Conservation (phyloP, 2,329 filamentous ascomycete species). For the Aureobasidium sp. region DNA sequence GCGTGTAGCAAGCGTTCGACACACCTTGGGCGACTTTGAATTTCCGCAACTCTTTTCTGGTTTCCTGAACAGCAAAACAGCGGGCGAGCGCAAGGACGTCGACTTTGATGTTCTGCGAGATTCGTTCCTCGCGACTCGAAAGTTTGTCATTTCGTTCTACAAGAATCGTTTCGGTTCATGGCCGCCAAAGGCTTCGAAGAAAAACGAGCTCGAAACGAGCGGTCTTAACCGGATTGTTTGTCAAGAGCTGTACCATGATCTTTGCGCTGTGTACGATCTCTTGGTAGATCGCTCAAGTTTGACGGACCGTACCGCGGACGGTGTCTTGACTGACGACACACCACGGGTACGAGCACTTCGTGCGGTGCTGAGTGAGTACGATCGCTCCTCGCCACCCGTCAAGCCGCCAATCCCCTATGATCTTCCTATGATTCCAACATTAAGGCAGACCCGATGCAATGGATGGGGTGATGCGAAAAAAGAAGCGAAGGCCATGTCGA, state of each 20-base stretch:
- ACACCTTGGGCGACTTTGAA: conserved; percentile 76
- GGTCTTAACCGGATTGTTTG: conserved; percentile 80
- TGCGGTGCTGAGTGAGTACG: conserved; percentile 76
- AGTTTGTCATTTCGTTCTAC: conserved; percentile 63
- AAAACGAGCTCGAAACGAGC: conserved; percentile 77
- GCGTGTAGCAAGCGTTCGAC: conserved; percentile 60
- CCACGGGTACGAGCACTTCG: conserved; percentile 62
- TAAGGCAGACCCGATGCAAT: conserved; percentile 57
- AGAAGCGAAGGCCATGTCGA: conserved; percentile 60
- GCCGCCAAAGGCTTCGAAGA: conserved; percentile 89
- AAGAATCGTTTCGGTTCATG: conserved; percentile 61
- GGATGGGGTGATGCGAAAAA: conserved; percentile 60
- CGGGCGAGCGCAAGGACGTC: conserved; percentile 64
- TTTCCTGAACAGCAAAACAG: conserved; percentile 72
- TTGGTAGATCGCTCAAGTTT: conserved; percentile 70
- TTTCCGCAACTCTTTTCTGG: conserved; percentile 86
- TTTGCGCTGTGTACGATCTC: conserved; percentile 80
- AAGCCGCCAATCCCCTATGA: conserved; percentile 89
- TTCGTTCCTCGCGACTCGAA: conserved; percentile 64
- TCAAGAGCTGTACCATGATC: conserved; percentile 72
- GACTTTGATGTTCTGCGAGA: conserved; percentile 77
- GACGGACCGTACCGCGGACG: conserved; percentile 70
- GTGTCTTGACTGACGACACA: conserved; percentile 48
- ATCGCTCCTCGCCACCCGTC: conserved; percentile 80
- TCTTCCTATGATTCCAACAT: conserved; percentile 64